Evolutionary conservation across 345 rosid genomes (phyloP).

Genomic region (Ricinus communis): DNA sequence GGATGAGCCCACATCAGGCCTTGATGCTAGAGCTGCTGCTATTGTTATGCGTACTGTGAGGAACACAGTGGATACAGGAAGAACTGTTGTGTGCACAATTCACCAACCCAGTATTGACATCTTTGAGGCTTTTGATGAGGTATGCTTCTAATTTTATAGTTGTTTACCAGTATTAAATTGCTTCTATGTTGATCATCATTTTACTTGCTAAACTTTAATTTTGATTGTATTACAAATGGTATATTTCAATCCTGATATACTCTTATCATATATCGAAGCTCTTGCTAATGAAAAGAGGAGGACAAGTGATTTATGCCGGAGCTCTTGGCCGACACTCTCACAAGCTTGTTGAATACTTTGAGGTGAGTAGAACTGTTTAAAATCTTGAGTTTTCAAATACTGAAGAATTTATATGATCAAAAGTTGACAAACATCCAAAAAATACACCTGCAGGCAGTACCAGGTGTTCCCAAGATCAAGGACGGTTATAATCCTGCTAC

Average conservation of each 20-base stretch:
- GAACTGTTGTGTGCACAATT: conserved; percentile 88
- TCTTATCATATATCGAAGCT: conserved; percentile 8
- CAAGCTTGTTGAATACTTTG: conserved; percentile 22
- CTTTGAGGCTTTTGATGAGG: conserved; percentile 86
- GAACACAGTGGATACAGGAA: conserved; percentile 78
- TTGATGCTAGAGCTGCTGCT: conserved; percentile 88
- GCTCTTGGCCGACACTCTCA: conserved; percentile 13
- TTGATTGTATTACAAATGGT: background rate
- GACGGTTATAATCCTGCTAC: conserved; percentile 34
- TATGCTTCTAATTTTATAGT: conserved; percentile 7
- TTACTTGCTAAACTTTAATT: background rate
- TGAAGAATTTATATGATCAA: background rate
- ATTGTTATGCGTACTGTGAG: conserved; percentile 82
- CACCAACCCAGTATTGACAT: conserved; percentile 92
- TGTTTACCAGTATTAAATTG: background rate
- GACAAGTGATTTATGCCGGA: conserved; percentile 22
- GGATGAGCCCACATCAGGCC: conserved; percentile 88
- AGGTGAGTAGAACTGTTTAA: background rate
- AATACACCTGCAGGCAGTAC: conserved; percentile 11
- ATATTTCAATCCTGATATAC: background rate
- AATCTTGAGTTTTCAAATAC: background rate
- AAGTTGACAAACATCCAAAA: background rate
- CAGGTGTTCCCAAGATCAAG: conserved; percentile 20
- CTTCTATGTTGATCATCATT: background rate
- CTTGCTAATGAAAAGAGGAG: conserved; percentile 26